Base-by-base conservation (phyloP, 164 flowering plant genomes). In the Annona cherimola region DNA sequence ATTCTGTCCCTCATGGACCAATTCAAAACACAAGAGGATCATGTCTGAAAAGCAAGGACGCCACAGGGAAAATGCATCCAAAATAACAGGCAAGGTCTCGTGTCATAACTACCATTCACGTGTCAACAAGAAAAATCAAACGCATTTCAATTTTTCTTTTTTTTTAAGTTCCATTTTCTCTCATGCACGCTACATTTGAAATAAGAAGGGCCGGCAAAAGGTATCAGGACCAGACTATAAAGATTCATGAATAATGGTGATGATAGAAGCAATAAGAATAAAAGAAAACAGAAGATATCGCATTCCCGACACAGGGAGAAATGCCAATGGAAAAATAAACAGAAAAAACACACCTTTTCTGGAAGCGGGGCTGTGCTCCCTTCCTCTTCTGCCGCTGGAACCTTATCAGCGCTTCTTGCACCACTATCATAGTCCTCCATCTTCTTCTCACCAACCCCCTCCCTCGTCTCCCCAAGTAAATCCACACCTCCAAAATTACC, bases 351-450 rank as follows among this genome's bases (percentile, higher is more conserved):
- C 66, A 93, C 98, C 94, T 85, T 91, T 35, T 91, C 95, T 45
- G 97, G 98, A 61, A 93, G 73, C 16, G 97, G 95, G 40, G 88
- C 81, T 0, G 91, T 84, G 80, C 83, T 82, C 41, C 87, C 96
- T 61, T 91, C 97, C 55, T 93, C 97, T 43, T 91, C 97, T 12
- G 81, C 88, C 1, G 70, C 87, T 16, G 79, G 75, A 45, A 74
- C 91, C 74, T 80, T 85, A 60, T 84, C 93, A 12, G 76, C 88
- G 63, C 89, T 87, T 62, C 75, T 71, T 16, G 83, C 92, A 14
- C 84, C 88, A 55, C 95, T 86, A 71, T 86, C 90, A 62, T 69
- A 73, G 66, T 85, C 93, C 63, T 88, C 94, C 92, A 88, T 88
- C 69, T 76, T 73, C 80, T 75, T 75, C 74, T 76, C 84, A 45